phyloP scores from a whole-genome alignment of 2,329 filamentous ascomycete species.

The Xylariaceae sp. region DNA sequence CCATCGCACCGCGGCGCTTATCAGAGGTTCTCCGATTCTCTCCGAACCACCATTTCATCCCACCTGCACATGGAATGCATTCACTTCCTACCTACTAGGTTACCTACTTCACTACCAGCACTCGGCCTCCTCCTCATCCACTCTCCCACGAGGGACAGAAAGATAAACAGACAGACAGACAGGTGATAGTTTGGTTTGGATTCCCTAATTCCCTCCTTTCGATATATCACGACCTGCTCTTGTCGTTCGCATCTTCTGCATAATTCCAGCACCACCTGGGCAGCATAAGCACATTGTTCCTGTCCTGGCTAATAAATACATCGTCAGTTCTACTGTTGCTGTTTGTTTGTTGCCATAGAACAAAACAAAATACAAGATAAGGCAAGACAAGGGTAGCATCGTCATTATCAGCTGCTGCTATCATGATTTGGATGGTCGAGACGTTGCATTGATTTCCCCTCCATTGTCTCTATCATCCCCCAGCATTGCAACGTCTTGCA shows the following conservation, averaged over 20 bases:
- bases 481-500: conserved; percentile 17
- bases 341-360: not conserved
- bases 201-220: not conserved
- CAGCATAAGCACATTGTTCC: no score
- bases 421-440: conserved; percentile 4
- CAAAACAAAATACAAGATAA: no score
- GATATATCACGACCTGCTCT: not conserved
- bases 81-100: no score
- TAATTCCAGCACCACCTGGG: not conserved
- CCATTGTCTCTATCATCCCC: conserved; percentile 1
- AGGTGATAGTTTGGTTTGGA: not conserved
- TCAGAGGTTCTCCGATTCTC: no score
- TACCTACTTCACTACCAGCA: no score
- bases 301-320: not conserved
- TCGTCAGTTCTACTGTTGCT: not conserved
- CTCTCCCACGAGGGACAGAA: no score
- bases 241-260: not conserved
- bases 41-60: no score
- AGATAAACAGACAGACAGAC: no score
- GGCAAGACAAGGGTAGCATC: conserved; percentile 7
- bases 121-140: not conserved
- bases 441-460: conserved; percentile 9
- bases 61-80: no score
- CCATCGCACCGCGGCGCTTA: no score
- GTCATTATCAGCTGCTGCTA: conserved; percentile 11